Base-by-base conservation (phyloP, 1,284 basidiomycete genomes). In the Sanghuangporus sanghuang region DNA sequence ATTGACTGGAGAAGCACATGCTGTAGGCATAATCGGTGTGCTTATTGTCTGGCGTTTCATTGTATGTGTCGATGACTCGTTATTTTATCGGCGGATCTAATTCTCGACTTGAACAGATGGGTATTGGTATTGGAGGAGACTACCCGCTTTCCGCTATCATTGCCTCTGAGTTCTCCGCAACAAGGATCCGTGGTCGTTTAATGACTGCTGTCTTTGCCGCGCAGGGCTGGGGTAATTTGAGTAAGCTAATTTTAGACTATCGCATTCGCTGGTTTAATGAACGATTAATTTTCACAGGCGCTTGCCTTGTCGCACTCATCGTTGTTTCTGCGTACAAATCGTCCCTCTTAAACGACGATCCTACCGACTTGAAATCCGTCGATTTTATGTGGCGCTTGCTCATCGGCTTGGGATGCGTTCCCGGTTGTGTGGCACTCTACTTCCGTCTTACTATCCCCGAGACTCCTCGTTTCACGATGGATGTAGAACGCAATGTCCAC, bases 391-490 rank as follows among this genome's bases (percentile, higher is more conserved):
- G 81, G 81, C 78, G 80, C 52, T 69, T 82, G 23, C 71, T 83
- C 62, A 78, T 84, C 2, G 81, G 81, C 49, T 71, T 85, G 32
- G 81, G 82, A 35, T 78, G 81, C n/a, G 72, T 85, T 18, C 83
- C 84, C 2, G 82, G 76, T 18, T 75, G 75, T n/a, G 67, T 81
- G 32, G 83, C 82, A 1, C 77, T 85, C 27, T 85, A 83, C 68
- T 83, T 82, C 73, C 82, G 83, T 59, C 75, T 85, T 35, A 83
- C 81, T 2, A 80, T 85, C 39, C 81, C 83, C 8, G 84, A 85
- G 69, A 83, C 83, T 0, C 77, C 87, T 57, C 85, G 87, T 65
- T 90, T 85, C 78, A 89, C 85, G 44, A 84, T 89, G 81, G 89
- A 90, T 71, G 76, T 90, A 62, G 82, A 86, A 72, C 81, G 83